A percentile compares a stretch with the other conserved stretches of the same genome.
These are phyloP conservation scores for Penicillium aurantiogriseum DNA, from an alignment of 2,329 filamentous ascomycete genomes.

Conservation along the genomic window DNA sequence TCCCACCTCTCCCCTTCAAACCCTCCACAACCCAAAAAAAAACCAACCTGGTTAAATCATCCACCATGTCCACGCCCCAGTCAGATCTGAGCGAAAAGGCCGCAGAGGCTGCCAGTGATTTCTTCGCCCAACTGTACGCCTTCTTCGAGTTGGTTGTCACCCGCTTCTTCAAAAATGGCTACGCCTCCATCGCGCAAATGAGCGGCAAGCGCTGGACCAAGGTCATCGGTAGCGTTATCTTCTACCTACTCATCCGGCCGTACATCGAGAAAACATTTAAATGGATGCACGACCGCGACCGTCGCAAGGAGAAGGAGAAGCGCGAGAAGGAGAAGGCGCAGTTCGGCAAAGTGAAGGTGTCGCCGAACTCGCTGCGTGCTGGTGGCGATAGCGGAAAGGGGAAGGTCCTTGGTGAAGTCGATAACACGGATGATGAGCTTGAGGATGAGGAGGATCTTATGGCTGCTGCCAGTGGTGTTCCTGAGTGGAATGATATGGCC, in stretches of 20 bases:
- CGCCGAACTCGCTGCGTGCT: constrained; percentile 64
- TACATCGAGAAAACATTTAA: constrained; percentile 69
- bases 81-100: constrained; percentile 25
- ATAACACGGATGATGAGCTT: constrained; percentile 43
- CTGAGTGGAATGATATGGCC: constrained; percentile 68
- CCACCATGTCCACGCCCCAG: constrained; percentile 23
- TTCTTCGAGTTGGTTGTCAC: constrained; percentile 24
- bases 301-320: constrained; percentile 51
- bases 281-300: constrained; percentile 48
- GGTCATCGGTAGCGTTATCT: constrained; percentile 68
- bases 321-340: constrained; percentile 55
- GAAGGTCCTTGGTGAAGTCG: constrained; percentile 43
- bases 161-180: constrained; percentile 42
- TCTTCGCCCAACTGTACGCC: constrained; percentile 31
- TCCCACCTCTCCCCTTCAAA: not conserved
- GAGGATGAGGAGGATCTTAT: constrained; percentile 44
- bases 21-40: constrained; percentile 5
- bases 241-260: constrained; percentile 71
- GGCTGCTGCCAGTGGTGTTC: constrained; percentile 48
- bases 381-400: constrained; percentile 50
- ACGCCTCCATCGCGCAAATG: constrained; percentile 45
- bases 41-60: not conserved
- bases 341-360: constrained; percentile 55
- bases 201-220: constrained; percentile 57
- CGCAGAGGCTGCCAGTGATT: constrained; percentile 30